Conservation (phyloP, 192 early-diverging fungal genomes). For the Coemansia sp. region DNA sequence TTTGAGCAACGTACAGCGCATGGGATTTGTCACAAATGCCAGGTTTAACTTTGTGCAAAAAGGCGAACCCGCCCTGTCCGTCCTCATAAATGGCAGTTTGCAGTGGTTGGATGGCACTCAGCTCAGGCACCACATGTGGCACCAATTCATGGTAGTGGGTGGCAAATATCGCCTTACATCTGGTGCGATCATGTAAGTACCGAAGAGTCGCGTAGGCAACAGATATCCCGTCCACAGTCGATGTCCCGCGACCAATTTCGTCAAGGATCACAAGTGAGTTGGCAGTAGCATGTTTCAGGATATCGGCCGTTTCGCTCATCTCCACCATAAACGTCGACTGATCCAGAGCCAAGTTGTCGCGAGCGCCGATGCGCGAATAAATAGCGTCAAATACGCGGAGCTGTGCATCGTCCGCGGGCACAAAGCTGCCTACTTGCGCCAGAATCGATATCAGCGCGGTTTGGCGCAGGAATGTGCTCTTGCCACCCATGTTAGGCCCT, state of each 20-base stretch:
- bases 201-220: conserved; percentile 71
- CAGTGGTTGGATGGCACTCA: conserved; percentile 24
- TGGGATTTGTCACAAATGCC: conserved; percentile 70
- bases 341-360: conserved; percentile 65
- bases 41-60: conserved; percentile 64
- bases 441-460: conserved; percentile 76
- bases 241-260: conserved; percentile 76
- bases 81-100: conserved; percentile 44
- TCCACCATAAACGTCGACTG: conserved; percentile 88
- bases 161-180: conserved; percentile 72
- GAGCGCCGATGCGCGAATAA: conserved; percentile 76
- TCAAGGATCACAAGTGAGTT: conserved; percentile 84
- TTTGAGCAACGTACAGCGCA: conserved; percentile 71
- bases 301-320: conserved; percentile 83
- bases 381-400: conserved; percentile 72
- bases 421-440: conserved; percentile 83
- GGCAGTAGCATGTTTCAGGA: conserved; percentile 70
- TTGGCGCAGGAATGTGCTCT: conserved; percentile 82
- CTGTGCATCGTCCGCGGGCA: conserved; percentile 78
- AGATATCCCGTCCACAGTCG: conserved; percentile 67
- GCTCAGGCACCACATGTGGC: conserved; percentile 43
- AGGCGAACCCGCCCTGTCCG: conserved; percentile 53
- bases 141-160: conserved; percentile 80
- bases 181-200: conserved; percentile 58
- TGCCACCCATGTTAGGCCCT: conserved; percentile 74